Conservation (phyloP, 2,329 filamentous ascomycete species). For the Tolypocladium album region DNA sequence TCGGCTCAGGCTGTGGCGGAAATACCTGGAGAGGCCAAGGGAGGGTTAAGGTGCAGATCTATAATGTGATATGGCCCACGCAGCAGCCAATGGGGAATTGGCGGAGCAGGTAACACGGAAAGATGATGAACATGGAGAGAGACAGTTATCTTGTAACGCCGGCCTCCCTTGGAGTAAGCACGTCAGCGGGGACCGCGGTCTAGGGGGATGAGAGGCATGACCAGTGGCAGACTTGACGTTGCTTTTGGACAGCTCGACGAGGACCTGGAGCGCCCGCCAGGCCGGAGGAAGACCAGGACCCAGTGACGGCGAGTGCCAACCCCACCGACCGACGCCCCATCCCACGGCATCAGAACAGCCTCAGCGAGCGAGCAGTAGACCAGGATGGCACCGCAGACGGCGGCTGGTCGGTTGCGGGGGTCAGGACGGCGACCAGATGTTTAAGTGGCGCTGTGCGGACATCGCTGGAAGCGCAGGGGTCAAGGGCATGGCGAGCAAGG, state of each 20-base stretch:
- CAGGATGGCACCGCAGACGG: background rate
- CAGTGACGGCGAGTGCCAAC: background rate
- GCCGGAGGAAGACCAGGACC: background rate
- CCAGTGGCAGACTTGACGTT: conserved; percentile 1
- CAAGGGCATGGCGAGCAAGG: background rate
- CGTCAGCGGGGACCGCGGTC: conserved; percentile 1
- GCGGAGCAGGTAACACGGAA: background rate
- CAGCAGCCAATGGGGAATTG: background rate
- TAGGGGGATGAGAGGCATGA: conserved; percentile 2
- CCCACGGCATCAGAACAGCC: background rate
- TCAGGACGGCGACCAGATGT: conserved; percentile 3
- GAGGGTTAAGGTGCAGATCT: background rate
- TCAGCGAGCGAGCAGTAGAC: background rate
- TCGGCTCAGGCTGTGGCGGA: conserved; percentile 3
- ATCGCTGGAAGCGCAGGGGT: conserved; percentile 6
- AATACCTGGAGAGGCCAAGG: conserved; percentile 4
- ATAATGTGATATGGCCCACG: background rate
- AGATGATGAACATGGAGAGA: background rate
- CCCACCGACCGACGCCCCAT: background rate
- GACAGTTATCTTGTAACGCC: conserved; percentile 2
- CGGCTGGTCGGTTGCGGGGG: background rate
- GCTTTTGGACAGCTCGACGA: background rate
- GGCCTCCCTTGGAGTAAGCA: conserved; percentile 6
- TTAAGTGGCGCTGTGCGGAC: conserved; percentile 6
- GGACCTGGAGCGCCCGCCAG: background rate